Percentiles rank a stretch among this genome's conserved stretches.
These are phyloP conservation scores for Aquanectria penicillioides DNA, from an alignment of 2,329 filamentous ascomycete species.

Conservation along the genomic window DNA sequence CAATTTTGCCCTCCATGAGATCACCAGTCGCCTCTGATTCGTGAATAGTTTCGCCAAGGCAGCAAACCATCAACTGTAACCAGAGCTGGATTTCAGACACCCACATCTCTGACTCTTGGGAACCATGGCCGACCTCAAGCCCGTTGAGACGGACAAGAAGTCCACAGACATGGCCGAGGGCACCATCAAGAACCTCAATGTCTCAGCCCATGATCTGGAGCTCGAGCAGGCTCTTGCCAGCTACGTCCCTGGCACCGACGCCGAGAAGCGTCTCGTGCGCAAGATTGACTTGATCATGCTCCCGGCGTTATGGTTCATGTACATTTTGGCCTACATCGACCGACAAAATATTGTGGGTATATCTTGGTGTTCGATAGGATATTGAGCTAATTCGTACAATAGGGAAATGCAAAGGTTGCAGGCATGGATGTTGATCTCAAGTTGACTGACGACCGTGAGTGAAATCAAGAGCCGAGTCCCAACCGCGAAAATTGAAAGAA, in stretches of 20 bases:
- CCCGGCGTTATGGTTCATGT: conserved; percentile 65
- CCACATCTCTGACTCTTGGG: too few species aligned
- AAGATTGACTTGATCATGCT: conserved; percentile 52
- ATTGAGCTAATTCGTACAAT: not conserved
- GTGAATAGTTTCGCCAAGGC: too few species aligned
- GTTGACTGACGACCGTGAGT: conserved; percentile 50
- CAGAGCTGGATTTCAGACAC: too few species aligned
- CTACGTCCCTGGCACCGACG: conserved; percentile 39
- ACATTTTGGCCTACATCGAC: conserved; percentile 44
- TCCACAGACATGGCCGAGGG: conserved; percentile 13
- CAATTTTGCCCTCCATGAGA: too few species aligned
- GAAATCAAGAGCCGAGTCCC: not conserved
- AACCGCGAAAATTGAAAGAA: not conserved
- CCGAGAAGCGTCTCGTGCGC: conserved; percentile 36
- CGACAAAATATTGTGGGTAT: conserved; percentile 42
- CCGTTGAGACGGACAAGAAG: too few species aligned
- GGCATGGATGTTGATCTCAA: conserved; percentile 59
- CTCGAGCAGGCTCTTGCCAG: conserved; percentile 38
- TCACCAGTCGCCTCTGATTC: too few species aligned
- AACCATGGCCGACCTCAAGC: conserved; percentile 10
- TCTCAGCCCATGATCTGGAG: conserved; percentile 31
- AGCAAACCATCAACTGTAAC: too few species aligned
- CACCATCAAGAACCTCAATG: conserved; percentile 17
- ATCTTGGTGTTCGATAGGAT: not conserved
- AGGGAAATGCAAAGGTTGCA: conserved; percentile 61